Percentiles rank a stretch among this genome's conserved stretches.
Evolutionary conservation across 495 filamentous ascomycete genomes (phyloP).

Genomic region (Lentithecium fluviatile): DNA sequence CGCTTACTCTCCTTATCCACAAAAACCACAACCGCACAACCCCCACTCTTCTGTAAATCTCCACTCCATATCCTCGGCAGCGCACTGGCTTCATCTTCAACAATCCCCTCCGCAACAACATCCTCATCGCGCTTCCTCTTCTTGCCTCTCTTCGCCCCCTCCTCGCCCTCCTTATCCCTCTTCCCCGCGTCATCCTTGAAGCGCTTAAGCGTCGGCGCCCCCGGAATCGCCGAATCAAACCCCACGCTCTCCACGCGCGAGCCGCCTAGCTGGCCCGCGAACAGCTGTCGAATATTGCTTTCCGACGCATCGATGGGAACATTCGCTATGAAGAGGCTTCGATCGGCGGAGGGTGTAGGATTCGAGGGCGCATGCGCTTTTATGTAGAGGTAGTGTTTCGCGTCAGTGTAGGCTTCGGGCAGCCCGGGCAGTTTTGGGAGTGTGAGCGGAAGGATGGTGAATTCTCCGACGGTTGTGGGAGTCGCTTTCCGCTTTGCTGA

Average conservation of each 20-base stretch:
- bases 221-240: slow-evolving; percentile 55
- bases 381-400: slow-evolving; percentile 81
- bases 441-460: slow-evolving; percentile 39
- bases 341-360: slow-evolving; percentile 56
- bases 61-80: slow-evolving; percentile 75
- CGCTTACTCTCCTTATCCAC: slow-evolving; percentile 76
- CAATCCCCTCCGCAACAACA: slow-evolving; percentile 42
- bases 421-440: slow-evolving; percentile 17
- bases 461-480: slow-evolving; percentile 33
- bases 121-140: slow-evolving; percentile 50
- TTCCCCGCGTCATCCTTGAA: neutral
- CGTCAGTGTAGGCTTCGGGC: slow-evolving; percentile 4
- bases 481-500: neutral
- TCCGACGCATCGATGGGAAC: slow-evolving; percentile 82
- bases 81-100: slow-evolving; percentile 47
- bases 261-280: slow-evolving; percentile 61
- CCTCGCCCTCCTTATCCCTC: slow-evolving; percentile 56
- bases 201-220: neutral
- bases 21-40: slow-evolving; percentile 75
- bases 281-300: slow-evolving; percentile 69
- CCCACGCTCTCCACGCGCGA: slow-evolving; percentile 72
- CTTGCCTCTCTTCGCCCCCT: slow-evolving; percentile 48
- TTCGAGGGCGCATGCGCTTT: slow-evolving; percentile 76
- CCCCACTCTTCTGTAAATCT: slow-evolving; percentile 67
- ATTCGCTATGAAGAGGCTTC: slow-evolving; percentile 85